A percentile compares a stretch with the other conserved stretches of the same genome.
Evolutionary conservation across 345 rosid species (phyloP).

Genomic region (Mangifera indica): DNA sequence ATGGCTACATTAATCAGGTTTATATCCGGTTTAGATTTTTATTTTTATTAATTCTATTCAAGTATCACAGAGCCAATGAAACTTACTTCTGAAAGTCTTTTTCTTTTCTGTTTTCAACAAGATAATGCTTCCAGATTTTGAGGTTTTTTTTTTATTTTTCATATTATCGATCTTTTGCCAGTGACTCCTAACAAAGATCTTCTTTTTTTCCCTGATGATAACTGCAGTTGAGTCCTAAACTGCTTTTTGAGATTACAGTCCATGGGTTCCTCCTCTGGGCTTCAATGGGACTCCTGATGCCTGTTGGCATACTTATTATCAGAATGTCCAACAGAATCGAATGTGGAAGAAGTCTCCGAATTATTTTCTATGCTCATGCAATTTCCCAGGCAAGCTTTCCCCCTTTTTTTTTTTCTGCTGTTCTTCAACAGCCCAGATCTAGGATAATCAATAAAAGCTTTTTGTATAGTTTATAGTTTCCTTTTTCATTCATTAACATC

Average conservation of each 20-base stretch:
- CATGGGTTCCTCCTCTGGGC: slow-evolving; percentile 88
- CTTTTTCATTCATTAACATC: slow-evolving; percentile 19
- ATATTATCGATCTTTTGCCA: background rate
- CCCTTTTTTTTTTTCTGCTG: background rate
- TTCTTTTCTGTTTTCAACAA: background rate
- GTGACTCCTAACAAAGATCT: slow-evolving; percentile 1
- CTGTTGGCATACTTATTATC: slow-evolving; percentile 65
- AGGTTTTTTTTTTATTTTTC: background rate
- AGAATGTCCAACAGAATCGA: slow-evolving; percentile 65
- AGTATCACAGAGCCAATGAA: background rate
- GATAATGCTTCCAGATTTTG: too few relatives aligned
- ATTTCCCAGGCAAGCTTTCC: slow-evolving; percentile 66
- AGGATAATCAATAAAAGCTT: background rate
- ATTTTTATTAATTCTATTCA: too few relatives aligned
- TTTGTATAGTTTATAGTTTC: slow-evolving; percentile 3
- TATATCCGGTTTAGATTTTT: background rate
- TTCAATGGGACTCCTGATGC: slow-evolving; percentile 85
- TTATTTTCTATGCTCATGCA: slow-evolving; percentile 63
- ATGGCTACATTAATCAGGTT: slow-evolving; percentile 30
- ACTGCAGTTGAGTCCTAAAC: slow-evolving; percentile 50
- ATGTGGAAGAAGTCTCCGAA: slow-evolving; percentile 48
- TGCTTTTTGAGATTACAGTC: slow-evolving; percentile 50
- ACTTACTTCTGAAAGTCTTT: background rate
- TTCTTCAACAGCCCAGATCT: background rate
- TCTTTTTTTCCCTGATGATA: background rate